A percentile compares a stretch with the other conserved stretches of the same genome.
phyloP scores from a whole-genome alignment of 768 basidiomycete species.

The Naganishia randhawae region DNA sequence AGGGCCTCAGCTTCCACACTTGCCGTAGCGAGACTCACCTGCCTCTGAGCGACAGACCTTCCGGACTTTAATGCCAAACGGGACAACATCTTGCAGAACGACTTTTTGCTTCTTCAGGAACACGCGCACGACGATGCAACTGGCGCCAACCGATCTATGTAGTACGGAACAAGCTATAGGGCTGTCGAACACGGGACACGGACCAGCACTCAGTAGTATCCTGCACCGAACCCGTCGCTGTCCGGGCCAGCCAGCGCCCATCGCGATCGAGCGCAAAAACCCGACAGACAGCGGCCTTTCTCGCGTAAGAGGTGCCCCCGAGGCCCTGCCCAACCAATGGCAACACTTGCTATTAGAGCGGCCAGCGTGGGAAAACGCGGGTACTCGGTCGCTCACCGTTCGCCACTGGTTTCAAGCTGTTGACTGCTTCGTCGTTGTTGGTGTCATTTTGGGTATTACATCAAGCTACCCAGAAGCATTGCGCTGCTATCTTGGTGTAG shows the following conservation, averaged over 20 bases:
- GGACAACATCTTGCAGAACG: conserved; percentile 28
- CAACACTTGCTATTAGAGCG: background rate
- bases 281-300: conserved; percentile 6
- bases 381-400: too few relatives aligned
- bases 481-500: too few relatives aligned
- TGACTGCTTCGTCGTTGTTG: too few relatives aligned
- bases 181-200: too few relatives aligned
- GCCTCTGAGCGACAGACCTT: conserved; percentile 25
- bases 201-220: too few relatives aligned
- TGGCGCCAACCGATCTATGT: conserved; percentile 9
- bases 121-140: conserved; percentile 15
- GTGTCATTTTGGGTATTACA: too few relatives aligned
- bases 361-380: conserved; percentile 9
- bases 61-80: conserved; percentile 29
- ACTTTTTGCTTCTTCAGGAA: conserved; percentile 2
- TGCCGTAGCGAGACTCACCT: conserved; percentile 14
- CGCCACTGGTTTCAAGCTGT: too few relatives aligned
- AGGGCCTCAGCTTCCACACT: background rate
- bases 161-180: background rate
- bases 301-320: background rate
- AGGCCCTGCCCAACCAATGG: background rate
- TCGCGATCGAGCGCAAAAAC: conserved; percentile 23
- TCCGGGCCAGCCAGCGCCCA: too few relatives aligned
- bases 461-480: too few relatives aligned
- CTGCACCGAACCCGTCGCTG: too few relatives aligned